Evolutionary conservation across 495 filamentous ascomycete genomes (phyloP).

Genomic region (Clavariopsis aquatica): DNA sequence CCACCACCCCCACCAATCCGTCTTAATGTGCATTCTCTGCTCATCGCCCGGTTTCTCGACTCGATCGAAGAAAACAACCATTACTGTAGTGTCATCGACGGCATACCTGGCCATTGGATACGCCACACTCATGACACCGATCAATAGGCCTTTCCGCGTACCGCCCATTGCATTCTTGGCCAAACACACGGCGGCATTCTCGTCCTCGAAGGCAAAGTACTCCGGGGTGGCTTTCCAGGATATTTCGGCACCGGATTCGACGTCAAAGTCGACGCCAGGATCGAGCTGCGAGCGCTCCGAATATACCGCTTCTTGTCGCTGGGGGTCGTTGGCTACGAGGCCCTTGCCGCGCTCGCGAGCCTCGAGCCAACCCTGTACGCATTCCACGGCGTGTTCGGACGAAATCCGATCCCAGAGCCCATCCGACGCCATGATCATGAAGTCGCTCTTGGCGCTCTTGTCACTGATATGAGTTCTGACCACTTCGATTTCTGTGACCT

Average conservation of each 20-base stretch:
- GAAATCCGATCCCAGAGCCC: conserved; percentile 65
- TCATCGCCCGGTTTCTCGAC: conserved; percentile 5
- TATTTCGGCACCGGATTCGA: conserved; percentile 32
- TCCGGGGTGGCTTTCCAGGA: conserved; percentile 42
- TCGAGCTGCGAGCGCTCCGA: conserved; percentile 21
- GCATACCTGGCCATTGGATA: conserved; percentile 53
- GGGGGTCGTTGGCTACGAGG: conserved; percentile 25
- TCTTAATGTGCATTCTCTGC: background rate
- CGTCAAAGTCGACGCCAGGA: conserved; percentile 1
- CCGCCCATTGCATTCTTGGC: conserved; percentile 65
- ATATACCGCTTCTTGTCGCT: conserved; percentile 6
- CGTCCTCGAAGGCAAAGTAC: conserved; percentile 56
- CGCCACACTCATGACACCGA: conserved; percentile 52
- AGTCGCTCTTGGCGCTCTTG: conserved; percentile 50
- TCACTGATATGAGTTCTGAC: background rate
- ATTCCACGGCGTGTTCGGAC: conserved; percentile 59
- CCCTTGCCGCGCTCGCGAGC: conserved; percentile 14
- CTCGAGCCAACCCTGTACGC: conserved; percentile 59
- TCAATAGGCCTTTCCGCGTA: conserved; percentile 46
- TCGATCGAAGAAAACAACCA: conserved; percentile 61
- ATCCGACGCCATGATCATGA: conserved; percentile 65
- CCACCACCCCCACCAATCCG: conserved; percentile 3
- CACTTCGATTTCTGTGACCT: conserved; percentile 58
- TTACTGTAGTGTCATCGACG: conserved; percentile 62
- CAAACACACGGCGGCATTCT: conserved; percentile 65